Evolutionary conservation across 1,139 yeast genomes (phyloP), one percentile per base, ranked within the genome.

Genomic region (Kodamaea sp.): DNA sequence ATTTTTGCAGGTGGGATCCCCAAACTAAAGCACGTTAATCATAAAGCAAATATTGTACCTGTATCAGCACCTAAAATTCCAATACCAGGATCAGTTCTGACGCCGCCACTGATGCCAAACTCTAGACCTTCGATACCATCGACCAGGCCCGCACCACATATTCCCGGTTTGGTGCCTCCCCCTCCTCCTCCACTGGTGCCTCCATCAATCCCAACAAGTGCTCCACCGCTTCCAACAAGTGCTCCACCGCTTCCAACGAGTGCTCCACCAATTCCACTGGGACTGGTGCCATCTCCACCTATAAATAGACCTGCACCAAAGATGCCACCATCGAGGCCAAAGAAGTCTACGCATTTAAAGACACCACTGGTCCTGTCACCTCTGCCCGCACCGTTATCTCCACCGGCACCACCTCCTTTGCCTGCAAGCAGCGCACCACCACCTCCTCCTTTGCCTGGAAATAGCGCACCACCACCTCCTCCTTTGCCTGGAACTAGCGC

Each of bases 1-100:
- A 74, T 87, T 10, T 81, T 87, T 59, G 94, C 96, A 7, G 89
- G 87, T 8, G 96, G 96, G 1, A 74, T 88, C 58, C 96, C 96
- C 7, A 86, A 84, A 53, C 67, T 88, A 49, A 79, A 77, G 50
- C 81, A 80, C 45, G 73, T 74, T 29, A 76, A 73, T 44, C 69
- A 69, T 44, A 55, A 75, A n/a, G 57, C 74, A 2, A 70, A 69
- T 7, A 59, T 65, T 27, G 62, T 73, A 2, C 74, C 77, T 1
- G 57, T 61, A 6, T 62, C 65, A 4, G 67, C 74, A 2, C 70
- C 76, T 2, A 46, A 50, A 25, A 54, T 63, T n/a, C 62, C 72
- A 0, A 36, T 31, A 4, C 27, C 48, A 22, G 48, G 51, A 7
- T 40, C 51, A 15, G 34, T 41, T 9, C 35, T 48, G 7, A 38